Base-by-base conservation (phyloP, 148 eudicot genomes). In the Nepenthes mirabilis region DNA sequence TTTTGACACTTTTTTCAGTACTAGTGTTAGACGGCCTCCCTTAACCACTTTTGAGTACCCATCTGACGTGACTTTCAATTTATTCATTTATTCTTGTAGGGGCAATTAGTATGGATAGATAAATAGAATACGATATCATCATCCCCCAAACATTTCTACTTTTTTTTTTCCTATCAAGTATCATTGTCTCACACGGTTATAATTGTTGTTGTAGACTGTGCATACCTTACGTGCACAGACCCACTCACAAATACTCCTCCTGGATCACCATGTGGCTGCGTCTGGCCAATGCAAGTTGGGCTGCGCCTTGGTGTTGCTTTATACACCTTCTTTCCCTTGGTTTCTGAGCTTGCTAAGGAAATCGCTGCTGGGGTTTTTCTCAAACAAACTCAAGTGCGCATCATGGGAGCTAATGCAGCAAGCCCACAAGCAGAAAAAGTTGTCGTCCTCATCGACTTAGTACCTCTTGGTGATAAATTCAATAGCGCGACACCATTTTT, bases 261-360 rank as follows among this genome's bases (percentile, higher is more conserved):
- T 50, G 93, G 90, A 61, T 65, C 75, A 62, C 82, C 88, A 1
- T 94, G 97, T 79, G 91, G 87, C 52, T 94, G 99, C 66, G 97
- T 94, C 63, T 82, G 82, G 84, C 97, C 99, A 2, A 75, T 94
- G 64, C 77, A 86, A 76, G 88, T 94, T 47, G 76, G 64, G 63
- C 65, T 94, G 58, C 69, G 69, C 50, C 74, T 89, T 37, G 64
- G 66, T 52, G 68, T 89, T 48, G 55, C 87, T 36, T 51, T 81
- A 33, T 84, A 81, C 75, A 81, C 82, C 36, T 89, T 94, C 71
- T 86, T 94, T 55, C 97, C 97, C 2, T 72, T 84, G 78, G 90
- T 89, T 10, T 66, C 93, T 9, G 80, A 79, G 68, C 80, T 94
- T 60, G 88, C 95, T 51, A 58, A 64, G 37, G 90, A 89, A 58